Evolutionary conservation across 306 rosid genomes (phyloP), one percentile per base, ranked within the genome.

Genomic region (Cucumis cinereus): DNA sequence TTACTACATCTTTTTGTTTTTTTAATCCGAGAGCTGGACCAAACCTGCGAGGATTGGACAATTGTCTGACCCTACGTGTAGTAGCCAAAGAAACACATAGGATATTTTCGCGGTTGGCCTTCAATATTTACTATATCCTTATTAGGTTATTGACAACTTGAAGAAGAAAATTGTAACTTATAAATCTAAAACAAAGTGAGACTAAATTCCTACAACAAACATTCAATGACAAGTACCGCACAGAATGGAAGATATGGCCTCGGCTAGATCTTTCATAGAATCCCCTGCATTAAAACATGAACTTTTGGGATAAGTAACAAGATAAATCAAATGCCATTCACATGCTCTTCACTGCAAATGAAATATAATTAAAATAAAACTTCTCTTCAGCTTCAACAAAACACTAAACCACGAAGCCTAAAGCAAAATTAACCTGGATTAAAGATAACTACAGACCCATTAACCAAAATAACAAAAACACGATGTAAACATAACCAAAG

Each of bases 211-310:
- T 75, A 41, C 43, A 80, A 77, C 7, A 23, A 71, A 84, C 54
- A 71, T 75, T 38, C 28, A 83, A 82, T 79, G 74, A 80, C 81
- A 86, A 93, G 52, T 88, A 91, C 96, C 78, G 54, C 24, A 24
- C 55, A 89, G 60, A 70, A 91, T 66, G 50, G 88, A 86, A 76
- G 82, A 70, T 77, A 91, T 79, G 40, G 71, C 78, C 74, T 62
- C 35, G 13, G 82, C 43, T 59, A 82, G 75, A 58, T 6, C 72
- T n/a, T 62, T 59, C 74, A 74, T 16, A 73, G 64, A 74, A 77
- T 81, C 85, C 81, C 77, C 98, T 86, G 81, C 96, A 86, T 78
- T 80, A 83, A 74, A 87, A 85, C 57, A 71, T 23, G 55, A 71
- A 49, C 59, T 49, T 49, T 49, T 71, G 41, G 30, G 40, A 53